phyloP scores from a whole-genome alignment of 768 basidiomycete species.

The Suillus luteus region DNA sequence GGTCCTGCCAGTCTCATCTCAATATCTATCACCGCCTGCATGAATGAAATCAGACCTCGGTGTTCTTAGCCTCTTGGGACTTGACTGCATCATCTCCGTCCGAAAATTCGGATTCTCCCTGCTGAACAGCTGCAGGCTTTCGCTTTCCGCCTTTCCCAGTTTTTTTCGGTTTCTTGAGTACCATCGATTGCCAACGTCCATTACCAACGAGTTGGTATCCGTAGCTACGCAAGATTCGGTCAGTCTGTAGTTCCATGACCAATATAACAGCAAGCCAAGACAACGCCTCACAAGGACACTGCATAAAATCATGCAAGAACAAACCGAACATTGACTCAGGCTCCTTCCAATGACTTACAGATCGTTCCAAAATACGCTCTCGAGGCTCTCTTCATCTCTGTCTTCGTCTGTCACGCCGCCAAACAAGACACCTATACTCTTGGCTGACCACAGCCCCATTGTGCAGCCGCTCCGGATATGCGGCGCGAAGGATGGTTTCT shows the following conservation, averaged over 20 bases:
- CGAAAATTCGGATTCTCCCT: conserved; percentile 9
- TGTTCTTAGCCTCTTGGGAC: conserved; percentile 22
- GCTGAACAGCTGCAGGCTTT: conserved; percentile 33
- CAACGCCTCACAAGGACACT: not conserved
- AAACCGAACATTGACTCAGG: not conserved
- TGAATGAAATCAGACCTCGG: not conserved
- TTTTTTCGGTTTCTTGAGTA: conserved; percentile 65
- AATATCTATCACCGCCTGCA: not conserved
- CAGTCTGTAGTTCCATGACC: not conserved
- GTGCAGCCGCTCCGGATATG: conserved; percentile 76
- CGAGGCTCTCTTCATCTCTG: conserved; percentile 77
- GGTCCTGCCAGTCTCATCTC: conserved; percentile 17
- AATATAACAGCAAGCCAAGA: not conserved
- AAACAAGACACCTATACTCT: conserved; percentile 75
- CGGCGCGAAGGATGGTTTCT: conserved; percentile 56
- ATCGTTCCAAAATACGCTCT: conserved; percentile 88
- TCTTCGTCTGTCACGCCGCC: conserved; percentile 92
- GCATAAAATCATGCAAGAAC: not conserved
- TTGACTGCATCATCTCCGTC: conserved; percentile 23
- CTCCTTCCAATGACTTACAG: conserved; percentile 47
- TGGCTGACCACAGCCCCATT: conserved; percentile 78
- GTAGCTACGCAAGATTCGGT: conserved; percentile 48
- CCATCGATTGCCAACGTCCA: conserved; percentile 78
- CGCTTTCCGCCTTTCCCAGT: conserved; percentile 45
- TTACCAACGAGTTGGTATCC: conserved; percentile 76